A percentile compares a stretch with the other conserved stretches of the same genome.
Evolutionary conservation across 805 yeast species (phyloP).

Genomic region (Saturnispora bothae): DNA sequence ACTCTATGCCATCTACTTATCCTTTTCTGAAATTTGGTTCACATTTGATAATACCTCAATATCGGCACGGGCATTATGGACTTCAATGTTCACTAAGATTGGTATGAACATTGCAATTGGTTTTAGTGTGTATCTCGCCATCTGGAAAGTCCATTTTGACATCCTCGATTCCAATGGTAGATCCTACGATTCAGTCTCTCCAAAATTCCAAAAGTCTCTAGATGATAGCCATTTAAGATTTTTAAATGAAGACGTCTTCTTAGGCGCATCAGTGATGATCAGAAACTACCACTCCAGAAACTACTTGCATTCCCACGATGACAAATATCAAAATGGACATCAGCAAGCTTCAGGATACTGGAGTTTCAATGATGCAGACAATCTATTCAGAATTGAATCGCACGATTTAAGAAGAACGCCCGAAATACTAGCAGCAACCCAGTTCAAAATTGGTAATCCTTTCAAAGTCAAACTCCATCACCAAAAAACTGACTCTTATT

Average conservation of each 20-base stretch:
- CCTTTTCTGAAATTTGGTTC: constrained; percentile 47
- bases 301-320: constrained; percentile 71
- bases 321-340: constrained; percentile 41
- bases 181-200: constrained; percentile 53
- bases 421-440: constrained; percentile 29
- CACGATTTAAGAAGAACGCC: constrained; percentile 25
- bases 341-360: constrained; percentile 75
- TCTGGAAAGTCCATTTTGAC: constrained; percentile 49
- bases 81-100: constrained; percentile 29
- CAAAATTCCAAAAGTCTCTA: constrained; percentile 56
- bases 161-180: constrained; percentile 40
- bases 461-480: constrained; percentile 62
- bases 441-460: constrained; percentile 33
- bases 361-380: constrained; percentile 48
- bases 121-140: constrained; percentile 39
- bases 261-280: constrained; percentile 61
- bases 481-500: constrained; percentile 49
- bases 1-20: constrained; percentile 17
- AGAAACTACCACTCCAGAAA: constrained; percentile 68
- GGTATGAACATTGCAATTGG: constrained; percentile 45
- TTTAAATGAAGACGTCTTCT: constrained; percentile 56
- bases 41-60: constrained; percentile 57
- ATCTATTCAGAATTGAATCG: constrained; percentile 64
- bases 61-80: constrained; percentile 30
- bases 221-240: constrained; percentile 29